Percentiles rank a stretch among this genome's conserved stretches.
phyloP scores from a whole-genome alignment of 2,329 filamentous ascomycete species.

The Cladobotryum protrusum region DNA sequence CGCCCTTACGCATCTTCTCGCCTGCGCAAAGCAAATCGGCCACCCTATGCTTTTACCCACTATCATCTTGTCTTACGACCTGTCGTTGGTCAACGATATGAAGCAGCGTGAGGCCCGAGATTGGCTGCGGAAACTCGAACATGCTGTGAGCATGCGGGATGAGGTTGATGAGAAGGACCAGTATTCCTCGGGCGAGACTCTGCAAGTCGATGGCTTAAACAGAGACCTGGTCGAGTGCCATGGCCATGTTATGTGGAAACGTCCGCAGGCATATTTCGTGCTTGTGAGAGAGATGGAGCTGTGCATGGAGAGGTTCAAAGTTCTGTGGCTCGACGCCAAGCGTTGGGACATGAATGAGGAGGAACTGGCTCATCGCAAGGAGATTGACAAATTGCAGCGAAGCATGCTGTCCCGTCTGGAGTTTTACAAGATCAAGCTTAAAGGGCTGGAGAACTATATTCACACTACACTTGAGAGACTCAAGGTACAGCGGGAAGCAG shows the following conservation, averaged over 20 bases:
- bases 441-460: constrained; percentile 57
- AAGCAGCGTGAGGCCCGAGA: constrained; percentile 58
- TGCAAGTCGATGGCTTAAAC: constrained; percentile 56
- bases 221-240: constrained; percentile 59
- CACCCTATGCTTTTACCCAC: constrained; percentile 55
- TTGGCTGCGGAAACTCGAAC: constrained; percentile 55
- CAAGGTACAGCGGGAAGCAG: constrained; percentile 55
- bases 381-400: constrained; percentile 41
- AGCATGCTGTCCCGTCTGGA: constrained; percentile 50
- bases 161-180: constrained; percentile 52
- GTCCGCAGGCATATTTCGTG: constrained; percentile 54
- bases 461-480: constrained; percentile 55
- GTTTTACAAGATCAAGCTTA: constrained; percentile 56
- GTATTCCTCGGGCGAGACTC: constrained; percentile 45
- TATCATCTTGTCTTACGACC: constrained; percentile 53
- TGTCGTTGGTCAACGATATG: constrained; percentile 49
- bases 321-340: constrained; percentile 17
- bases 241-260: constrained; percentile 56
- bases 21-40: constrained; percentile 42
- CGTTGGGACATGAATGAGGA: constrained; percentile 17
- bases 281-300: constrained; percentile 44
- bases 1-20: constrained; percentile 44
- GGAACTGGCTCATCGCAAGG: constrained; percentile 23
- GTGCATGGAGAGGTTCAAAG: constrained; percentile 41
- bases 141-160: constrained; percentile 54